These are phyloP conservation scores for Carex scoparia DNA, from an alignment of 176 grass and related monocot species.

Conservation along the genomic window DNA sequence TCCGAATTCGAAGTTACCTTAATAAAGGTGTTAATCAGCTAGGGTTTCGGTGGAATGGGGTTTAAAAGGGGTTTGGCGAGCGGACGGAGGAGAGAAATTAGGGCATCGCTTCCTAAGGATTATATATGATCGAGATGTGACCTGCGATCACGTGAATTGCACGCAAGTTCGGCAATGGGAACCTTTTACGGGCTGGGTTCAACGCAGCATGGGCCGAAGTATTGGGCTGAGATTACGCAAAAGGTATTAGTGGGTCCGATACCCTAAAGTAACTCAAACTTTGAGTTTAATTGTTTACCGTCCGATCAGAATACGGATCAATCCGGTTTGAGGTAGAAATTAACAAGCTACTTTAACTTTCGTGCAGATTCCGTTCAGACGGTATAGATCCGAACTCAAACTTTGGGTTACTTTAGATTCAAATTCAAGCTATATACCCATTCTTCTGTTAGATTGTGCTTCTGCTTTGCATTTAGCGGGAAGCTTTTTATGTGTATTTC, in stretches of 20 bases:
- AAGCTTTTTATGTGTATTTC: not conserved
- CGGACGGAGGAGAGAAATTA: constrained; percentile 27
- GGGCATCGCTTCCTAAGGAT: not conserved
- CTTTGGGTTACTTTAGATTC: too few species aligned
- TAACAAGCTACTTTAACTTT: too few species aligned
- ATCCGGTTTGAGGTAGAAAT: too few species aligned
- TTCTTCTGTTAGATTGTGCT: not conserved
- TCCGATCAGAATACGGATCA: too few species aligned
- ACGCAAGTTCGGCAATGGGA: not conserved
- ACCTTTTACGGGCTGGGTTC: not conserved
- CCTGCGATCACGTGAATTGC: constrained; percentile 7
- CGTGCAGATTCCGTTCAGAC: too few species aligned
- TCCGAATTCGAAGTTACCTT: not conserved
- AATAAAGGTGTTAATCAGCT: not conserved
- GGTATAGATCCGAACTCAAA: too few species aligned
- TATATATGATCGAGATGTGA: not conserved
- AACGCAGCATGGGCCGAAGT: not conserved
- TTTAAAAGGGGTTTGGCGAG: constrained; percentile 23
- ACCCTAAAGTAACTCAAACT: too few species aligned
- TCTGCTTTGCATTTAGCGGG: not conserved
- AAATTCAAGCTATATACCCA: too few species aligned
- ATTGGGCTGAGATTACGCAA: not conserved
- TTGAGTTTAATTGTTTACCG: too few species aligned
- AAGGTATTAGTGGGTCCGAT: too few species aligned
- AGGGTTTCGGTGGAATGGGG: constrained; percentile 19